These are phyloP conservation scores for Hypoxylon fragiforme DNA, from an alignment of 495 filamentous ascomycete genomes.

Conservation along the genomic window DNA sequence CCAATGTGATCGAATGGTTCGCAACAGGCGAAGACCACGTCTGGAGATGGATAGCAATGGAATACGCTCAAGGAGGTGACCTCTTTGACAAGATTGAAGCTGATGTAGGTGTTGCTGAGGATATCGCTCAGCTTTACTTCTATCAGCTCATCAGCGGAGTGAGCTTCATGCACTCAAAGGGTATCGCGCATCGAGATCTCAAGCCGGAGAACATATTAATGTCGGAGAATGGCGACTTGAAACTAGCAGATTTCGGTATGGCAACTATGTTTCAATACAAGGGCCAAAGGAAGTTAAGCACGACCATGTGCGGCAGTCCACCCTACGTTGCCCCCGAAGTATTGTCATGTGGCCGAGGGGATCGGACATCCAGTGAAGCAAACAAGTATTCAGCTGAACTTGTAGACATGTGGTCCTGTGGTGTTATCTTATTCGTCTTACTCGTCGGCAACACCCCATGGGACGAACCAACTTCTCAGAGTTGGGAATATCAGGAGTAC, in stretches of 20 bases:
- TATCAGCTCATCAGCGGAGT: conserved; percentile 87
- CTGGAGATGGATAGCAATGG: conserved; percentile 99
- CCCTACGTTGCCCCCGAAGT: conserved; percentile 98
- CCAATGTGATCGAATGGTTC: conserved; percentile 92
- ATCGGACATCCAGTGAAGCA: conserved; percentile 54
- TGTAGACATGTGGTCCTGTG: conserved; percentile 96
- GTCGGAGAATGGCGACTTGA: conserved; percentile 81
- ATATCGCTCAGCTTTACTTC: conserved; percentile 96
- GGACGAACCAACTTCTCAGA: conserved; percentile 83
- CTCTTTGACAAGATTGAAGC: conserved; percentile 99
- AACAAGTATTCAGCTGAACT: conserved; percentile 78
- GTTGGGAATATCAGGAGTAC: conserved; percentile 86
- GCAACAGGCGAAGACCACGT: conserved; percentile 78
- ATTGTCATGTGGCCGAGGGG: conserved; percentile 51
- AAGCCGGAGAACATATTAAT: conserved; percentile 91
- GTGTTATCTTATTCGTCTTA: conserved; percentile 93
- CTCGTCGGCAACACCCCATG: conserved; percentile 96
- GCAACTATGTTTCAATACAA: conserved; percentile 91
- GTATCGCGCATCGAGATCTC: conserved; percentile 85
- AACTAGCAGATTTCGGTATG: conserved; percentile 96
- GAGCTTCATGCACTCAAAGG: conserved; percentile 91
- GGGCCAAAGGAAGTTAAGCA: conserved; percentile 74
- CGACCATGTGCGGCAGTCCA: conserved; percentile 91
- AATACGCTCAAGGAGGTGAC: conserved; percentile 92
- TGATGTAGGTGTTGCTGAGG: conserved; percentile 86